These are phyloP conservation scores for Tripidium arundinaceum DNA, from an alignment of 202 grass and related monocot genomes.

Conservation along the genomic window DNA sequence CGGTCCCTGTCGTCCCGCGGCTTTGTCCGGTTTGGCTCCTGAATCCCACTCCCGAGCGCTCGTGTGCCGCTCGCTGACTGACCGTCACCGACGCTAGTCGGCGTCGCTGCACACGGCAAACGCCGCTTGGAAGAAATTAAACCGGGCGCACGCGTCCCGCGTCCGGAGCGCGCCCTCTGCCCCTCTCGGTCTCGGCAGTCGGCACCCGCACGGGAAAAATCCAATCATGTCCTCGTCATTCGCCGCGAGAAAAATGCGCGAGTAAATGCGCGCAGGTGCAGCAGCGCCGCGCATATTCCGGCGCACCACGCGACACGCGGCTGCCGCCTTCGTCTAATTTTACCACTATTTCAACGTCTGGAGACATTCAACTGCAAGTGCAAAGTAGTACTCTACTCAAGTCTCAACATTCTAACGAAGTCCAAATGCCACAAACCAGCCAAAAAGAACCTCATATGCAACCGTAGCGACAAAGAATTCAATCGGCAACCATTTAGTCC, in stretches of 20 bases:
- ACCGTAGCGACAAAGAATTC: not conserved
- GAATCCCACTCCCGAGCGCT: not conserved
- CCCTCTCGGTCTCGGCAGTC: not conserved
- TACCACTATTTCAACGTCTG: no score
- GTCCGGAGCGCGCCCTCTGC: no score
- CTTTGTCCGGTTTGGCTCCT: constrained; percentile 25
- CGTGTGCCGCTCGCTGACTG: not conserved
- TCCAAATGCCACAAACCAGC: not conserved
- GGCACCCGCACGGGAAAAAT: not conserved
- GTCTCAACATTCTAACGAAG: not conserved
- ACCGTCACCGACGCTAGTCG: not conserved
- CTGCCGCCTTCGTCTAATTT: constrained; percentile 4
- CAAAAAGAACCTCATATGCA: not conserved
- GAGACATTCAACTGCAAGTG: not conserved
- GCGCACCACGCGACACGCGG: constrained; percentile 47
- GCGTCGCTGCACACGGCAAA: not conserved
- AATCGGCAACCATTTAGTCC: not conserved
- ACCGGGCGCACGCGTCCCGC: no score
- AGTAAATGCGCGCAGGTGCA: constrained; percentile 21
- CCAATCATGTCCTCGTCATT: constrained; percentile 24
- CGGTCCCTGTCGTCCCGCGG: constrained; percentile 14
- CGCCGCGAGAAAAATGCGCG: constrained; percentile 8
- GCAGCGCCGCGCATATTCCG: constrained; percentile 34
- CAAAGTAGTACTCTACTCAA: not conserved
- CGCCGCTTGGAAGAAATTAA: constrained; percentile 21